Percentiles rank a stretch among this genome's conserved stretches.
These are phyloP conservation scores for Thalassiosira oceanica DNA, from an alignment of 352 stramenopile species.

Conservation along the genomic window DNA sequence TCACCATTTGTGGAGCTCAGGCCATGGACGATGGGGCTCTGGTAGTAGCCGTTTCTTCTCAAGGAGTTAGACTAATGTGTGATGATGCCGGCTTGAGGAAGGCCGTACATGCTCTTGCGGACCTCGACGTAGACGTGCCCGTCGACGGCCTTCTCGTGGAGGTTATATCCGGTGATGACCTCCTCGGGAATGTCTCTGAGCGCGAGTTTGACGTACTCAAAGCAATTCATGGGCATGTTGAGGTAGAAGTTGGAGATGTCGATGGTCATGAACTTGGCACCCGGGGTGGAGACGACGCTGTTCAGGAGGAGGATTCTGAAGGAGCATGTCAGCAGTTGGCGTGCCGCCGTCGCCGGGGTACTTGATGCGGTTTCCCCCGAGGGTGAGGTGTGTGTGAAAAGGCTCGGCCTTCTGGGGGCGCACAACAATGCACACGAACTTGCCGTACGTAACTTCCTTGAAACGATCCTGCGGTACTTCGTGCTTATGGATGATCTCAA, in stretches of 20 bases:
- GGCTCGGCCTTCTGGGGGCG: constrained; percentile 13
- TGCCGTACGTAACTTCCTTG: constrained; percentile 27
- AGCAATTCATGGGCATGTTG: constrained; percentile 17
- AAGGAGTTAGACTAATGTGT: constrained; percentile 33
- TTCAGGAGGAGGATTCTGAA: constrained; percentile 37
- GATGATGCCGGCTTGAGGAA: constrained; percentile 37
- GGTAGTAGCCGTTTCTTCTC: constrained; percentile 15
- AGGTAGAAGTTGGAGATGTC: constrained; percentile 50
- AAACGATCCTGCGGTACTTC: constrained; percentile 16
- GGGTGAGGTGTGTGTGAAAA: background rate
- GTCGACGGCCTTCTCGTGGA: constrained; percentile 7
- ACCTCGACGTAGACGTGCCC: constrained; percentile 38
- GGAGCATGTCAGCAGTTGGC: constrained; percentile 23
- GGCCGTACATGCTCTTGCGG: constrained; percentile 48
- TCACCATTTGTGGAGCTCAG: constrained; percentile 16
- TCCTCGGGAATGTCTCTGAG: constrained; percentile 21
- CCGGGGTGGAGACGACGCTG: constrained; percentile 26
- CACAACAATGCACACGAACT: constrained; percentile 3
- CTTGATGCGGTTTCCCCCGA: constrained; percentile 26
- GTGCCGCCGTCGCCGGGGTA: constrained; percentile 25
- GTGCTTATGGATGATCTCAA: constrained; percentile 37
- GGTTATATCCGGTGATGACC: constrained; percentile 24
- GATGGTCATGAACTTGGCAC: constrained; percentile 25
- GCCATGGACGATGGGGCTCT: constrained; percentile 5
- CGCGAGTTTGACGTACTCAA: constrained; percentile 30